Conservation (phyloP, 2,329 filamentous ascomycete species). For the Penicillium frequentans region DNA sequence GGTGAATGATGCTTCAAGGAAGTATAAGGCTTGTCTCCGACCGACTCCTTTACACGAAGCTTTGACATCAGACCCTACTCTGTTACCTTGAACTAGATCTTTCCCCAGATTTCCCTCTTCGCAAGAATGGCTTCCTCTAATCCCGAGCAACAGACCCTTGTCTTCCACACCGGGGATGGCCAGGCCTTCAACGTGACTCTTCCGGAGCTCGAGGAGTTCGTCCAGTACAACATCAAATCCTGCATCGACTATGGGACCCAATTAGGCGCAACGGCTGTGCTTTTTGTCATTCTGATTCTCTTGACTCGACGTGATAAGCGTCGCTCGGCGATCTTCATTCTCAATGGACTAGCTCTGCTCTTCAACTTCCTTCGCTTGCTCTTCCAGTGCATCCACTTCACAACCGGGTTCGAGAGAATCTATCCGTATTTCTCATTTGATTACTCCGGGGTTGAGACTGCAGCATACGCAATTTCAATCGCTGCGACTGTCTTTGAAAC, state of each 20-base stretch:
- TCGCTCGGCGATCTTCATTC: constrained; percentile 61
- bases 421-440: constrained; percentile 62
- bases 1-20: neutral
- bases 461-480: constrained; percentile 50
- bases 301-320: constrained; percentile 68
- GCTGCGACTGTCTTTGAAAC: constrained; percentile 51
- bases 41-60: neutral
- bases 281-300: constrained; percentile 65
- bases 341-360: constrained; percentile 63
- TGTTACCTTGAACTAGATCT: neutral
- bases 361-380: constrained; percentile 59
- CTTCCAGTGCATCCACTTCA: constrained; percentile 54
- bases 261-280: constrained; percentile 65
- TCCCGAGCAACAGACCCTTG: constrained; percentile 46
- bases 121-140: constrained; percentile 9
- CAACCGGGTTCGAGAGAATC: constrained; percentile 60
- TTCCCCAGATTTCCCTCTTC: neutral
- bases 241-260: constrained; percentile 69
- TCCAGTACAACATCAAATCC: constrained; percentile 49
- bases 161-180: constrained; percentile 48
- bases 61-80: neutral
- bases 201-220: constrained; percentile 44
- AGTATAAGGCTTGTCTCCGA: neutral
- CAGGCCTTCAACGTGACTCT: constrained; percentile 44
- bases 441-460: constrained; percentile 48